Evolutionary conservation across 768 basidiomycete species (phyloP).

Genomic region (Exidia glandulosa): DNA sequence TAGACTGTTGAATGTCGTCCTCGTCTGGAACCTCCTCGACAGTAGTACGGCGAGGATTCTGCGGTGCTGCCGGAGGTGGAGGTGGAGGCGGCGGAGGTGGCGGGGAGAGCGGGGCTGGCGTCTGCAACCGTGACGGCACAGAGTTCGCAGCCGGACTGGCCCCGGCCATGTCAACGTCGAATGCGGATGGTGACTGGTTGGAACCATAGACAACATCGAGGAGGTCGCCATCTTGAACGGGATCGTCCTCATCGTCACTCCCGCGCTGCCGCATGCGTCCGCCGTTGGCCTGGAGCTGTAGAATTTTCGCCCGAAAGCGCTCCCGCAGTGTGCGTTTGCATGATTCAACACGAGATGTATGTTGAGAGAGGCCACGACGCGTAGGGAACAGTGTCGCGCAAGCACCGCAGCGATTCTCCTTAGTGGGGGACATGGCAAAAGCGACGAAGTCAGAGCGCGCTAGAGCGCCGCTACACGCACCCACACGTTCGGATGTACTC

Average conservation of each 20-base stretch:
- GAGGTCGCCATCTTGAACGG: neutral
- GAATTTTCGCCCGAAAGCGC: neutral
- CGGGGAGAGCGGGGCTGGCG: neutral
- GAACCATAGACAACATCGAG: neutral
- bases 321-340: neutral
- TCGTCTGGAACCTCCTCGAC: neutral
- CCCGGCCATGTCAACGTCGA: neutral
- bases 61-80: neutral
- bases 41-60: neutral
- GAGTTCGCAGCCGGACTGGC: too few relatives aligned
- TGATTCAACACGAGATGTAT: too few relatives aligned
- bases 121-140: too few relatives aligned
- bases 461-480: too few relatives aligned
- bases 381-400: too few relatives aligned
- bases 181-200: neutral
- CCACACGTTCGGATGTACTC: too few relatives aligned
- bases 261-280: neutral
- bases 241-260: neutral
- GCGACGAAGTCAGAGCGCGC: too few relatives aligned
- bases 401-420: too few relatives aligned
- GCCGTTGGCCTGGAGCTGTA: neutral
- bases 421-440: too few relatives aligned
- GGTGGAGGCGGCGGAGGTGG: neutral
- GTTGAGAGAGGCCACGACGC: too few relatives aligned
- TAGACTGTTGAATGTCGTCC: neutral